phyloP scores from a whole-genome alignment of 768 basidiomycete species.

The Myochromella boudieri region DNA sequence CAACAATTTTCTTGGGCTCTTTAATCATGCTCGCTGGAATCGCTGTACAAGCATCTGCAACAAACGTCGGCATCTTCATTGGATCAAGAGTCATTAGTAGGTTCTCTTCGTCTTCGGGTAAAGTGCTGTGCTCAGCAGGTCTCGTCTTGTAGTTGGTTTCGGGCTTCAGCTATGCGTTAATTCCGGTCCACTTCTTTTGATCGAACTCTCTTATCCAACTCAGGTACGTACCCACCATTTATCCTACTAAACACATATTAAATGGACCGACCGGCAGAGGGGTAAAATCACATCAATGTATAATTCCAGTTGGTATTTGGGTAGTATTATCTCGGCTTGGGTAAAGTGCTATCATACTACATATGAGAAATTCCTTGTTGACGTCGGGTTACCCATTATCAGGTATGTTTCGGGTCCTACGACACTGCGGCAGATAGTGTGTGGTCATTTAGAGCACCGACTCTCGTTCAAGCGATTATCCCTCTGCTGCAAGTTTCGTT shows the following conservation, averaged over 20 bases:
- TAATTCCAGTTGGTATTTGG: slow-evolving; percentile 76
- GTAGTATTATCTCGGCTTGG: slow-evolving; percentile 62
- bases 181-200: slow-evolving; percentile 61
- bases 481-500: slow-evolving; percentile 56
- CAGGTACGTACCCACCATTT: slow-evolving; percentile 39
- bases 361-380: not conserved
- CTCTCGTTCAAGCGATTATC: slow-evolving; percentile 57
- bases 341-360: slow-evolving; percentile 18
- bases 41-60: slow-evolving; percentile 49
- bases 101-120: slow-evolving; percentile 15
- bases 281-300: slow-evolving; percentile 64
- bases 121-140: not conserved
- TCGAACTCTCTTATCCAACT: slow-evolving; percentile 71
- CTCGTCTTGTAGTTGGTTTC: slow-evolving; percentile 50
- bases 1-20: slow-evolving; percentile 59
- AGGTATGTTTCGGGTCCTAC: slow-evolving; percentile 46
- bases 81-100: slow-evolving; percentile 54
- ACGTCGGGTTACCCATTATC: not conserved
- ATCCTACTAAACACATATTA: not conserved
- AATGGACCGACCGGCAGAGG: slow-evolving; percentile 26
- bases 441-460: slow-evolving; percentile 70
- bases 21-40: slow-evolving; percentile 66
- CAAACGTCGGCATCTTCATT: slow-evolving; percentile 50
- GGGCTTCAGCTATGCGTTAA: slow-evolving; percentile 63
- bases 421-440: slow-evolving; percentile 32